A percentile compares a stretch with the other conserved stretches of the same genome.
Evolutionary conservation across 805 yeast genomes (phyloP).

Genomic region (Wickerhamiella sorbophila): DNA sequence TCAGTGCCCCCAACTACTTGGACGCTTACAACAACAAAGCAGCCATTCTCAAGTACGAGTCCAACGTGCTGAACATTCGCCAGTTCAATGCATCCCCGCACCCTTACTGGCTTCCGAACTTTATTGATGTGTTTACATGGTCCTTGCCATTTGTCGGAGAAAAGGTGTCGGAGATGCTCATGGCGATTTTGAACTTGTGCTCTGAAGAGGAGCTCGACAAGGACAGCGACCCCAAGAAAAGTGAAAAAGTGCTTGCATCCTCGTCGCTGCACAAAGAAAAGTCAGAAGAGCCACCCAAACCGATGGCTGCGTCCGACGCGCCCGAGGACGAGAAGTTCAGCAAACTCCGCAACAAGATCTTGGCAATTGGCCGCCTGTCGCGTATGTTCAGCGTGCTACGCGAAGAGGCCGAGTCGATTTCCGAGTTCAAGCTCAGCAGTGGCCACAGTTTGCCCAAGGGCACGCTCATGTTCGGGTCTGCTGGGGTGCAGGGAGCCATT

Average conservation of each 20-base stretch:
- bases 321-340: slow-evolving; percentile 24
- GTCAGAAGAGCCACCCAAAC: not conserved
- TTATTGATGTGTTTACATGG: slow-evolving; percentile 97
- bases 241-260: slow-evolving; percentile 13
- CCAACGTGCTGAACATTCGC: slow-evolving; percentile 85
- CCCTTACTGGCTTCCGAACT: slow-evolving; percentile 93
- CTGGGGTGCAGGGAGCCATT: slow-evolving; percentile 58
- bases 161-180: slow-evolving; percentile 85
- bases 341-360: slow-evolving; percentile 47
- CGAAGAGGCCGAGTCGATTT: slow-evolving; percentile 76
- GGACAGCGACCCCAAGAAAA: slow-evolving; percentile 6
- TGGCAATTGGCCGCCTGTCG: slow-evolving; percentile 93
- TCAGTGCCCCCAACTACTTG: slow-evolving; percentile 89
- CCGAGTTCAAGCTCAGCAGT: slow-evolving; percentile 55
- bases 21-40: slow-evolving; percentile 91
- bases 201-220: slow-evolving; percentile 79
- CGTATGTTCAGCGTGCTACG: slow-evolving; percentile 81
- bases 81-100: slow-evolving; percentile 89
- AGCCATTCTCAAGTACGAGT: slow-evolving; percentile 82
- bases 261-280: not conserved
- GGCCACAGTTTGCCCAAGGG: slow-evolving; percentile 68
- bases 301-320: slow-evolving; percentile 1
- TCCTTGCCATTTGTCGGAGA: slow-evolving; percentile 95
- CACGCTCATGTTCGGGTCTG: slow-evolving; percentile 66
- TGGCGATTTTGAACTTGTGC: slow-evolving; percentile 80